Evolutionary conservation across 768 basidiomycete species (phyloP), one percentile per base, ranked within the genome.

Genomic region (Phlebiopsis flavidoalba): DNA sequence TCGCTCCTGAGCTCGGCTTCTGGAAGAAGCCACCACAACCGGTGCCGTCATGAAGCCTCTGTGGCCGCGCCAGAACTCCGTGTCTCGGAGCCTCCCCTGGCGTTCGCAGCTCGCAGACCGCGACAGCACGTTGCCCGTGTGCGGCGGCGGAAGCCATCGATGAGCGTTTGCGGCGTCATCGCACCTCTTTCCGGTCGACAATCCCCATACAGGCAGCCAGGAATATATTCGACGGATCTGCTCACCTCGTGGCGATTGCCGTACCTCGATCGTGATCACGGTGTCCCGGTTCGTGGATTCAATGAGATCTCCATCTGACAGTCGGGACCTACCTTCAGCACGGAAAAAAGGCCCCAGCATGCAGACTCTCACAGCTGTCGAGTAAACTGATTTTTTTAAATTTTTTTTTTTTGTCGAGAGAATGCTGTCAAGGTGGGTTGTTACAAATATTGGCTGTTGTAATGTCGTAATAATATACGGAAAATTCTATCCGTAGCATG

Each of bases 201-300:
- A 46, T 57, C 36, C 55, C 55, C 55, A 31, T 31, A 31, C 26
- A 31, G 26, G 26, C 26, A 57, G 22, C 19, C 55, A 40, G 55
- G 40, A 57, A 48, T 8, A 21, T n/a, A 45, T 45, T 12, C 12
- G 55, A 57, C 45, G 33, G 52, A 53, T 57, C 55, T 45, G 46
- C 46, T 22, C 19, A 8, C 15, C 40, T 14, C 22, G 17, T 57
- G 55, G 55, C 55, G 55, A 57, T 57, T 57, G 43, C 55, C 55
- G 55, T 26, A 11, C 50, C 52, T 57, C 55, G 55, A 57, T 57
- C 55, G 46, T 57, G 55, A 57, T 57, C 55, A 57, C 46, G n/a
- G 19, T 22, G 37, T 36, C n/a, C n/a, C 15, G 15, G 52, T 53
- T 53, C 52, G 21, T 31, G 22, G 21, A 53, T 31, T 52, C 14